Conservation (phyloP, 768 basidiomycete genomes). For the Suillus ampliporus region DNA sequence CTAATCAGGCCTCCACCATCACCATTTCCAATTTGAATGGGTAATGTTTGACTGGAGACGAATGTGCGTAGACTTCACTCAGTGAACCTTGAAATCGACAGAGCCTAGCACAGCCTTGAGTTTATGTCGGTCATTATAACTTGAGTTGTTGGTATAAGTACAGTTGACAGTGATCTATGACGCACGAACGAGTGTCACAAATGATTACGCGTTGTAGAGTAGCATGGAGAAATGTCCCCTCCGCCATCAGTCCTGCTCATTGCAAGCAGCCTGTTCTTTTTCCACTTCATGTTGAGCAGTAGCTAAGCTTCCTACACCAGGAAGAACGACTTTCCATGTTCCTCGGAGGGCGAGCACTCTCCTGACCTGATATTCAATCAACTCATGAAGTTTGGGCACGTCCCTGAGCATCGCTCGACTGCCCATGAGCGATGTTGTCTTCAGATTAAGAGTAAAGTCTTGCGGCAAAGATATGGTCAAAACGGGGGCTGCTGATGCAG, state of each 20-base stretch:
- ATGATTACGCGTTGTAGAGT: constrained; percentile 1
- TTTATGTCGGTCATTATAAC: neutral
- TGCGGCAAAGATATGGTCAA: constrained; percentile 79
- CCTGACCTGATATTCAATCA: constrained; percentile 86
- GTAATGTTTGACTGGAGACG: no score
- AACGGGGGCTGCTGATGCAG: constrained; percentile 58
- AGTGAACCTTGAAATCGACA: constrained; percentile 1
- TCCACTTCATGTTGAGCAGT: constrained; percentile 30
- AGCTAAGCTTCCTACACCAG: constrained; percentile 55
- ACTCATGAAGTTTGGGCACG: constrained; percentile 95
- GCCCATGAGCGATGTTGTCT: constrained; percentile 91
- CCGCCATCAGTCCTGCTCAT: neutral
- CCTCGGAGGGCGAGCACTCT: constrained; percentile 62
- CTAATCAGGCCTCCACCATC: constrained; percentile 26
- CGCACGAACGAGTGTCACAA: constrained; percentile 2
- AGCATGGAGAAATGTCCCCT: neutral
- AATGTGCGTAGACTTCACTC: constrained; percentile 39
- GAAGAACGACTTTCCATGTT: constrained; percentile 71
- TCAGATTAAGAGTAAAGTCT: constrained; percentile 85
- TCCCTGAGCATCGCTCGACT: constrained; percentile 97
- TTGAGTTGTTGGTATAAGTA: constrained; percentile 8
- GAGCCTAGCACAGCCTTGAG: neutral
- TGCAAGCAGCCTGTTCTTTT: constrained; percentile 31
- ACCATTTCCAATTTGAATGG: no score
- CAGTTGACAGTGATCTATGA: neutral